Base-by-base conservation (phyloP, 768 basidiomycete species). In the Phaeotremella skinneri region DNA sequence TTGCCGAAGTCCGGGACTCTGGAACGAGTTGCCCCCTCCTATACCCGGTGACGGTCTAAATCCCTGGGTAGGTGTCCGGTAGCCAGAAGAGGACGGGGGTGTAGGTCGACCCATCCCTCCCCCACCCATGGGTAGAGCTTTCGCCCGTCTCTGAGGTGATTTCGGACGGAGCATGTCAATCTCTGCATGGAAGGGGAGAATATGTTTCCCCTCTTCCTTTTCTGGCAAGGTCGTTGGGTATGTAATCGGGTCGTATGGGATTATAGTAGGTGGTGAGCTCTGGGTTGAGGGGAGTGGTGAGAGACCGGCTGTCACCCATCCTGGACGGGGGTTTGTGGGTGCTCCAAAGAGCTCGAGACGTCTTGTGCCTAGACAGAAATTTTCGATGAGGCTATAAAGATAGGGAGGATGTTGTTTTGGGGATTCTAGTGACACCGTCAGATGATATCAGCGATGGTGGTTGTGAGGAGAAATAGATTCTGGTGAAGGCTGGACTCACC, bases 341-440 rank as follows among this genome's bases (percentile, higher is more conserved):
- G 84, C 83, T 0, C 89, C 91, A 64, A 92, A 97, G 13, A 99
- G 79, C 73, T 98, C 91, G 14, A 99, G 84, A 2, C 96, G 85
- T 16, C 94, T 86, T 0, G 88, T 83, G 3, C 93, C 96, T 50
- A 96, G 86, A 73, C 93, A 98, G 76, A 99, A 98, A 76, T 94
- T 97, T 78, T 99, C 96, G 72, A 98, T 88, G 41, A 99, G 83
- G 3, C 87, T 87, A 79, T 97, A 93, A 81, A 92, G 89, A 76
- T 98, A 94, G 17, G 93, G 91, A 0, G 96, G 96, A 78, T 65
- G 64, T 91, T 91, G 43, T 85, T 84, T 2, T 84, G 34, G 34
- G 34, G 34, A 7, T 17, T 37, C 34, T 37, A 17, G n/a, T n/a
- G n/a, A n/a, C n/a, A n/a, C n/a, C n/a, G n/a, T n/a, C n/a, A n/a